Evolutionary conservation across 441 rosid genomes (phyloP).

Genomic region (Gossypium davidsonii): DNA sequence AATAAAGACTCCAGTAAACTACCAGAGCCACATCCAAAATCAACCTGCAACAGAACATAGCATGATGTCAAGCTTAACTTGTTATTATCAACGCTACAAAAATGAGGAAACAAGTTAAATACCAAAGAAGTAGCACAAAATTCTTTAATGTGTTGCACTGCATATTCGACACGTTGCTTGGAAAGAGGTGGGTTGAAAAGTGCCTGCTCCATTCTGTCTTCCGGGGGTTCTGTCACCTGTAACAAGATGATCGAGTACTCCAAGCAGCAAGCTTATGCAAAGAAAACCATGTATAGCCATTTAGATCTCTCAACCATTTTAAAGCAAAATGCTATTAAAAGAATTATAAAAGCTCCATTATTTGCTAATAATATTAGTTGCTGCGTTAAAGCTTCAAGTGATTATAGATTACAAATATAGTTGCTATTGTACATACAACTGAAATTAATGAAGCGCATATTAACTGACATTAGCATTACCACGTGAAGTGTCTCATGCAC

Average conservation of each 20-base stretch:
- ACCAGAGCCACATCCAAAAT: constrained; percentile 95
- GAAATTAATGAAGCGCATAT: neutral
- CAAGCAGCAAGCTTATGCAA: constrained; percentile 46
- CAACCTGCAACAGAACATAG: constrained; percentile 42
- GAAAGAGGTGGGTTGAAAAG: constrained; percentile 92
- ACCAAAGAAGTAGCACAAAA: constrained; percentile 76
- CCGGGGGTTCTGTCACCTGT: constrained; percentile 67
- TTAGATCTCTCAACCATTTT: constrained; percentile 10
- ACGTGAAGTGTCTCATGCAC: neutral
- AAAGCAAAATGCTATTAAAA: neutral
- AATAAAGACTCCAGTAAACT: constrained; percentile 79
- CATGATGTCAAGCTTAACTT: constrained; percentile 11
- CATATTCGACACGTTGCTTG: constrained; percentile 91
- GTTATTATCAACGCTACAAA: constrained; percentile 9
- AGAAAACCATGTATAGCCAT: constrained; percentile 1
- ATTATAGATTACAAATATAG: neutral
- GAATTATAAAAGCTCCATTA: neutral
- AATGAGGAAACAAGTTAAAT: constrained; percentile 12
- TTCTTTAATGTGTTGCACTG: constrained; percentile 66
- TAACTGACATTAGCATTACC: neutral
- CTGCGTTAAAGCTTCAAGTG: neutral
- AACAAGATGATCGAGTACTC: constrained; percentile 48
- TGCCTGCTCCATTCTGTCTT: constrained; percentile 96
- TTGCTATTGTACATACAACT: neutral
- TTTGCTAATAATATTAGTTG: neutral